Evolutionary conservation across 2,329 filamentous ascomycete species (phyloP).

Genomic region (Fusarium musae): DNA sequence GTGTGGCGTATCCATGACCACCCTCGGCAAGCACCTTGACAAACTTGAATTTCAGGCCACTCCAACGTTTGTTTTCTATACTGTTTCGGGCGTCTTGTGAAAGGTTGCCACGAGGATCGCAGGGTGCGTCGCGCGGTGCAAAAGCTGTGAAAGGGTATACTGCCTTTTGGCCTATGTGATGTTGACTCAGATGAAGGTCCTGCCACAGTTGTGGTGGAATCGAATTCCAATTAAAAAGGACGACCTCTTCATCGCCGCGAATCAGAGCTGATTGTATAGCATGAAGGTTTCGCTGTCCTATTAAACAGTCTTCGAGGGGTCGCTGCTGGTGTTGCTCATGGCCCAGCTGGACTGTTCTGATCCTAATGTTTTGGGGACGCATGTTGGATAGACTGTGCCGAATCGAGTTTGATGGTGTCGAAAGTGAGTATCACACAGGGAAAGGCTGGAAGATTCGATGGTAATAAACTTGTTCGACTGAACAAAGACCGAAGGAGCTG

Average conservation of each 20-base stretch:
- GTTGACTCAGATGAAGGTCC: background rate
- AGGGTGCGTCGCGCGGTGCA: background rate
- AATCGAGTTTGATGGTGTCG: background rate
- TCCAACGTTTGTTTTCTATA: slow-evolving; percentile 8
- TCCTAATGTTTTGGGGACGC: background rate
- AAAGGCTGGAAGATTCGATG: background rate
- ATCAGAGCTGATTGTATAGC: slow-evolving; percentile 34
- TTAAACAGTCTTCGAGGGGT: background rate
- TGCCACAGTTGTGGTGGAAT: background rate
- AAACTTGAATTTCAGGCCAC: slow-evolving; percentile 41
- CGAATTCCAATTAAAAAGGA: background rate
- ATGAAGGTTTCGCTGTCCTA: slow-evolving; percentile 1
- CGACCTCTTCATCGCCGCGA: slow-evolving; percentile 23
- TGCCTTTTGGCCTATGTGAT: background rate
- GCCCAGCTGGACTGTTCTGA: background rate
- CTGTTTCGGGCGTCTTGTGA: background rate
- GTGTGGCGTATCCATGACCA: slow-evolving; percentile 41
- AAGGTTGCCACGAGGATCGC: background rate
- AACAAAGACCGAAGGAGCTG: slow-evolving; percentile 32
- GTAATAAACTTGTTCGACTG: slow-evolving; percentile 37
- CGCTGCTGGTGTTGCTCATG: background rate
- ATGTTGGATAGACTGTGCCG: slow-evolving; percentile 16
- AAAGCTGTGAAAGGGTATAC: background rate
- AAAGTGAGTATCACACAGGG: background rate
- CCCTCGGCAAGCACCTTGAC: slow-evolving; percentile 43